Evolutionary conservation across 768 basidiomycete genomes (phyloP).

Genomic region (Pleurotus djamor): DNA sequence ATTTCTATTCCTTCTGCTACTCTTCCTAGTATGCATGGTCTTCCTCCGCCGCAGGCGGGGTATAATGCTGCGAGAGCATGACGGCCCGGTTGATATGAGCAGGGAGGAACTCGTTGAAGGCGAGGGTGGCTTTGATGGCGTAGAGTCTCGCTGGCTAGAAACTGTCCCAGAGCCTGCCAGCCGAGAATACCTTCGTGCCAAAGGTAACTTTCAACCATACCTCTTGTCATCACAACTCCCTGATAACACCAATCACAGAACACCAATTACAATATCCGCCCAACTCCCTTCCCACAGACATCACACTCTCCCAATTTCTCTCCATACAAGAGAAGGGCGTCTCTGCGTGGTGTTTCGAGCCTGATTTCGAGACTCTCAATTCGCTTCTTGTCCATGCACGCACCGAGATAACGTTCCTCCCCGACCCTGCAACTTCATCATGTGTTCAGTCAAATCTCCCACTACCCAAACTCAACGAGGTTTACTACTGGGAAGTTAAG

Average conservation of each 20-base stretch:
- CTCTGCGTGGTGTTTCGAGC: slow-evolving; percentile 99
- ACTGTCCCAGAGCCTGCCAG: slow-evolving; percentile 62
- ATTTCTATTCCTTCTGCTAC: slow-evolving; percentile 87
- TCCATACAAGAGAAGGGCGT: slow-evolving; percentile 99
- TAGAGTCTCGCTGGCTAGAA: slow-evolving; percentile 95
- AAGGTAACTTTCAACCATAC: slow-evolving; percentile 49
- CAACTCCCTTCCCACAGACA: slow-evolving; percentile 96
- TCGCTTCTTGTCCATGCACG: slow-evolving; percentile 92
- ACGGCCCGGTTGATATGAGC: slow-evolving; percentile 92
- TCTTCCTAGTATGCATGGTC: slow-evolving; percentile 89
- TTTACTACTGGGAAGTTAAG: slow-evolving; percentile 99
- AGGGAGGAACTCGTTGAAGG: slow-evolving; percentile 87
- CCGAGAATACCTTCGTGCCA: slow-evolving; percentile 78
- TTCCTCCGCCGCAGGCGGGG: slow-evolving; percentile 76
- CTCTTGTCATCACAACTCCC: background rate
- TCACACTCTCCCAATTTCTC: slow-evolving; percentile 97
- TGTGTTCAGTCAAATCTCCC: slow-evolving; percentile 97
- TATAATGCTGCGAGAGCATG: slow-evolving; percentile 79
- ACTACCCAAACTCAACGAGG: slow-evolving; percentile 95
- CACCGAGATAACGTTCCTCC: slow-evolving; percentile 97
- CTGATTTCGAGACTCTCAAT: slow-evolving; percentile 94
- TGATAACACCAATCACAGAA: slow-evolving; percentile 38
- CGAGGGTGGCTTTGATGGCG: slow-evolving; percentile 90
- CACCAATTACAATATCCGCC: slow-evolving; percentile 89
- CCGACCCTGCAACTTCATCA: slow-evolving; percentile 92